Percentiles rank a stretch among this genome's conserved stretches.
phyloP scores from a whole-genome alignment of 257 asterid genomes.

The Penstemon eatonii region DNA sequence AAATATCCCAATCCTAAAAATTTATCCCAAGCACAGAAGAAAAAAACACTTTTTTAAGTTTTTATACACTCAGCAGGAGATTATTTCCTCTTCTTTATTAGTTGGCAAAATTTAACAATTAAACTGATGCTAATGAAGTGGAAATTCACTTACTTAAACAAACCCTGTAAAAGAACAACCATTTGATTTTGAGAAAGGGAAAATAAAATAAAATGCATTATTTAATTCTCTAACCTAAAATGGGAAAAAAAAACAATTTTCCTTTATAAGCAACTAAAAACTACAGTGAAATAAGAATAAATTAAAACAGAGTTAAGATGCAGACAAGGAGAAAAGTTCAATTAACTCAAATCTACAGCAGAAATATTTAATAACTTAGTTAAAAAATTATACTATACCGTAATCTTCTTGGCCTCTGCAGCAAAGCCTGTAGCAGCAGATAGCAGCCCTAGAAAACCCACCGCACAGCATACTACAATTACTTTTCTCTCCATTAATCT shows the following conservation, averaged over 20 bases:
- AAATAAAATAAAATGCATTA: no score
- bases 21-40: neutral
- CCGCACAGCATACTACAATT: constrained; percentile 46
- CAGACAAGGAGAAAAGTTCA: neutral
- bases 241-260: neutral
- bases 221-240: no score
- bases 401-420: constrained; percentile 67
- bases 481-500: constrained; percentile 48
- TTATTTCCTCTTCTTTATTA: neutral
- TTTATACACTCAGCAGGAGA: neutral
- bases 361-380: neutral
- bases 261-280: neutral
- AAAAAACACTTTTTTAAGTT: no score
- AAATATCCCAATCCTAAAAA: neutral
- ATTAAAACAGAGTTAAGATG: neutral
- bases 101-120: no score
- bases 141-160: no score
- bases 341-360: neutral
- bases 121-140: neutral
- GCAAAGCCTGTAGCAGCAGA: constrained; percentile 75
- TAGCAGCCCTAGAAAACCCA: constrained; percentile 57
- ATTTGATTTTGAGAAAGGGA: no score
- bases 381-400: constrained; percentile 37
- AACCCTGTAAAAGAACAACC: neutral
- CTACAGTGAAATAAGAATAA: neutral